Base-by-base conservation (phyloP, 2,329 filamentous ascomycete species). In the Alternaria viburni region DNA sequence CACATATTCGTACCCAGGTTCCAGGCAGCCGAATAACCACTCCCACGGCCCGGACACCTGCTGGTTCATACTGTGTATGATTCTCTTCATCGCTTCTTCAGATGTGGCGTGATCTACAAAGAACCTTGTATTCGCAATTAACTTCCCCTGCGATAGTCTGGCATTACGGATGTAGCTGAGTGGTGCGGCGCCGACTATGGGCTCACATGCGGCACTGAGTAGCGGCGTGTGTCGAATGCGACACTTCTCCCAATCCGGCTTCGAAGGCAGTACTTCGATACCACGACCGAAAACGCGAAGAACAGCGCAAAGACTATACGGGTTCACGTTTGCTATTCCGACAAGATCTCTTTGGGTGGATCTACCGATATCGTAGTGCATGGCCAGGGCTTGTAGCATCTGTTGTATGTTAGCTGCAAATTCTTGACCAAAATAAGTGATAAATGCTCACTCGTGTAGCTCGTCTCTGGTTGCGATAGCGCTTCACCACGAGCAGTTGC, bases 271-370 rank as follows among this genome's bases (percentile, higher is more conserved):
- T 6, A 32, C 36, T 21, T 68, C 65, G 46, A 68, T 65, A 28
- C 64, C 64, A 6, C 55, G 57, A 10, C 58, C 61, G 4, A 66
- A 66, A 15, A 64, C 54, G n/a, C 64, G 64, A 17, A 66, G 61
- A 1, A 64, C 19, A 8, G 61, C 54, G 17, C 50, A 59, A 21
- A 66, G 45, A 23, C 55, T 32, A 30, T 59, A 61, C 3, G 64
- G 64, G 21, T 59, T 46, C 11, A 50, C 17, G 5, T 36, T 59
- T 10, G 52, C 30, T 17, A 59, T 41, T 17, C 65, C 62, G 12
- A 68, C 49, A 11, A 59, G 17, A 36, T 66, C 63, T 17, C 25
- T 55, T 6, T 23, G 45, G 1, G 15, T 17, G 2, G 46, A 28
- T 36, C 30, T 61, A 10, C 65, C 59, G 26, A 65, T 52, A n/a